Percentiles rank a stretch among this genome's conserved stretches.
Conservation (phyloP, 208 protist genomes). For the Acanthamoeba sp. region DNA sequence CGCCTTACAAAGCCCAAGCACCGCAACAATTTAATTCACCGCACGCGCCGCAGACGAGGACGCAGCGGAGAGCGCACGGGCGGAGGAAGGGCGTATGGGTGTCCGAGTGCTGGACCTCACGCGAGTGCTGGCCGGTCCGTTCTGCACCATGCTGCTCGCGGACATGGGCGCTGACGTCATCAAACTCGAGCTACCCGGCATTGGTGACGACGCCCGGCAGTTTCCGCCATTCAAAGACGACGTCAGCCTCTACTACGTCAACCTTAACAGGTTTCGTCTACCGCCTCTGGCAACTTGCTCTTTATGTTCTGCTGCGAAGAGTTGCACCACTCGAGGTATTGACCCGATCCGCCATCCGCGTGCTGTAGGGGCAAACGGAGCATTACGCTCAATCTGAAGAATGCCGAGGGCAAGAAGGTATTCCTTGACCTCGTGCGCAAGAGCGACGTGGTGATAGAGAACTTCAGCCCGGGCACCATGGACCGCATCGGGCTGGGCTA, state of each 20-base stretch:
- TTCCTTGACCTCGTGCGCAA: slow-evolving; percentile 65
- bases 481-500: slow-evolving; percentile 65
- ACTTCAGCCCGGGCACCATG: slow-evolving; percentile 71
- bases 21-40: no score
- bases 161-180: slow-evolving; percentile 72
- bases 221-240: slow-evolving; percentile 61
- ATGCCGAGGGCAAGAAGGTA: slow-evolving; percentile 34
- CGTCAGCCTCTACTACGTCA: slow-evolving; percentile 70
- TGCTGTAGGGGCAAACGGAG: slow-evolving; percentile 60
- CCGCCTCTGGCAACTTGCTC: background rate
- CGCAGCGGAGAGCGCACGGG: background rate
- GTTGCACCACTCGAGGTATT: background rate
- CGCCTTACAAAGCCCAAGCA: no score
- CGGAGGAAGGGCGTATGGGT: background rate
- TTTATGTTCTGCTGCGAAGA: background rate
- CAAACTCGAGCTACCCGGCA: slow-evolving; percentile 58
- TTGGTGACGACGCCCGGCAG: slow-evolving; percentile 67
- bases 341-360: background rate
- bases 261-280: slow-evolving; percentile 40
- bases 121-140: slow-evolving; percentile 50
- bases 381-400: slow-evolving; percentile 69
- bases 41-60: background rate
- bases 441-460: slow-evolving; percentile 56
- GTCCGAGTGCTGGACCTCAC: slow-evolving; percentile 72
- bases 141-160: slow-evolving; percentile 68